phyloP scores from a whole-genome alignment of 2,329 filamentous ascomycete species.

The Immersiporthe knoxdaviesiana region DNA sequence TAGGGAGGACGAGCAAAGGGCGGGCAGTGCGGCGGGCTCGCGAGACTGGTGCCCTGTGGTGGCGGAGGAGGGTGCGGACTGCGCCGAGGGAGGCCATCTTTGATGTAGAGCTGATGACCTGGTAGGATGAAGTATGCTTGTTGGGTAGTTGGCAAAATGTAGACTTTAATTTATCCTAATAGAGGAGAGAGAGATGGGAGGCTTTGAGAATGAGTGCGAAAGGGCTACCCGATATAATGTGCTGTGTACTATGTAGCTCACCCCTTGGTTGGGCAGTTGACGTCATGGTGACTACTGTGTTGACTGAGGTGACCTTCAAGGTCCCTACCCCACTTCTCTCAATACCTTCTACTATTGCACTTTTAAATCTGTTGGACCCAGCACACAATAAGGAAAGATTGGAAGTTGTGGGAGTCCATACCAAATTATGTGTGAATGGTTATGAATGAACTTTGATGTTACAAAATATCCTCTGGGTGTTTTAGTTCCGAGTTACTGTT shows the following conservation, averaged over 20 bases:
- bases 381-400: neutral
- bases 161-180: neutral
- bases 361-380: neutral
- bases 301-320: neutral
- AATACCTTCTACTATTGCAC: neutral
- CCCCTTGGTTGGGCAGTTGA: slow-evolving; percentile 6
- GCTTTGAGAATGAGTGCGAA: neutral
- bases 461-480: too few species aligned
- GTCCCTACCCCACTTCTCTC: neutral
- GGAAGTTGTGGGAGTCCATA: neutral
- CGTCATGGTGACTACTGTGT: slow-evolving; percentile 23
- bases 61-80: slow-evolving; percentile 26
- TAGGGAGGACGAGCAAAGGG: slow-evolving; percentile 16
- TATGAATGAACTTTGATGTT: too few species aligned
- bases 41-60: slow-evolving; percentile 26
- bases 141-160: neutral
- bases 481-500: too few species aligned
- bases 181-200: neutral
- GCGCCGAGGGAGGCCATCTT: slow-evolving; percentile 23
- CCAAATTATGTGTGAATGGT: too few species aligned
- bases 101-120: neutral
- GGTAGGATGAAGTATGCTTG: neutral
- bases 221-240: too few species aligned
- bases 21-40: slow-evolving; percentile 17
- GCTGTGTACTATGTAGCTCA: too few species aligned